Evolutionary conservation across 306 rosid species (phyloP), one percentile per base, ranked within the genome.

Genomic region (Fragaria iinumae): DNA sequence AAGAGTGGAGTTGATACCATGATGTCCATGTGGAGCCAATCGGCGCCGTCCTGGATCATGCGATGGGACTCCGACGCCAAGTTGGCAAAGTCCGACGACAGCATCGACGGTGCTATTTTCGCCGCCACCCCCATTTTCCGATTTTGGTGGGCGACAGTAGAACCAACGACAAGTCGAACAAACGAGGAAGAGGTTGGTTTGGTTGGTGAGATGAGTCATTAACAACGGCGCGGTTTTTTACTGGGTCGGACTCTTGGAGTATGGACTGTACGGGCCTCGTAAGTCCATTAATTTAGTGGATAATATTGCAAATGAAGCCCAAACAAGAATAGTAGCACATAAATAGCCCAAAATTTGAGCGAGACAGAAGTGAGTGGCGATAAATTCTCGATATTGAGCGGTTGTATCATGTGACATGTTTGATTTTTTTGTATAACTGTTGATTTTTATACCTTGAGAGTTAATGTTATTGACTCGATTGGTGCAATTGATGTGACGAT

Each of bases 21-120:
- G 83, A 96, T 91, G 80, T 96, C 99, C 99, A 96, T 96, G 85
- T 92, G 98, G 68, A 96, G 99, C 99, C 98, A 96, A 91, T 92
- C 99, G 81, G 99, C 99, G 73, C 99, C 98, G 17, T 1, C 80
- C 11, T 83, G 41, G 83, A 96, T 79, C 93, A 96, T 92, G 45
- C 91, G 92, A 6, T 80, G 77, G 47, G 99, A 97, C 83, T 92
- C 98, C 20, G 98, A 89, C 60, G 99, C 97, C 86, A 96, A 82
- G 87, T 96, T 92, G 38, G 98, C 90, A 36, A 96, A 96, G 83
- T 96, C 99, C 4, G 97, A 92, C 18, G 99, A 96, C 10, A 96
- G 85, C 99, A 96, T 96, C 18, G 99, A 95, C 68, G 99, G 97
- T 53, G 99, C 99, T 34, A 95, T 95, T 85, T 92, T 95, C 43